A percentile compares a stretch with the other conserved stretches of the same genome.
phyloP scores from a whole-genome alignment of 1,284 basidiomycete species.

The Spongispora temasekensis region DNA sequence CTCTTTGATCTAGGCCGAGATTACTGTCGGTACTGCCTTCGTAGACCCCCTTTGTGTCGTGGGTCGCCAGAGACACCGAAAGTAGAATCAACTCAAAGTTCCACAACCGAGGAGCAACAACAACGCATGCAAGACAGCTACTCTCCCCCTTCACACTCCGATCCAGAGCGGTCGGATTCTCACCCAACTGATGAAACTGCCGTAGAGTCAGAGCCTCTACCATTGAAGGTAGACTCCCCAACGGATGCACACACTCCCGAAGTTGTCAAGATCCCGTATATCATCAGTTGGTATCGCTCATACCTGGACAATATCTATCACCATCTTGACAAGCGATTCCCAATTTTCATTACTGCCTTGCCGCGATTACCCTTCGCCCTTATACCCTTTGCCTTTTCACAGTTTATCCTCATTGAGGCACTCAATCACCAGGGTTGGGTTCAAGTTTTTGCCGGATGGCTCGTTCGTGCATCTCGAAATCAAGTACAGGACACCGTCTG shows the following conservation, averaged over 20 bases:
- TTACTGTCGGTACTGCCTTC: conserved; percentile 45
- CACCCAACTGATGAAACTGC: conserved; percentile 9
- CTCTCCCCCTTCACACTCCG: background rate
- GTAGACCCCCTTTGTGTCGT: conserved; percentile 21
- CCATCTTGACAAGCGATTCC: conserved; percentile 52
- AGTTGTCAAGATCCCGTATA: background rate
- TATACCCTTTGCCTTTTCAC: conserved; percentile 91
- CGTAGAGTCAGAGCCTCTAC: background rate
- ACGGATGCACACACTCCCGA: background rate
- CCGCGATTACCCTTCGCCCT: conserved; percentile 79
- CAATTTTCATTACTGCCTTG: conserved; percentile 71
- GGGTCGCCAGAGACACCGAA: conserved; percentile 5
- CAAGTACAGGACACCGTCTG: conserved; percentile 54
- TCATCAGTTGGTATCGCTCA: conserved; percentile 19
- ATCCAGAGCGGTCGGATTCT: background rate
- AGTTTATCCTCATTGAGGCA: conserved; percentile 93
- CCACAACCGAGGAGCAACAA: background rate
- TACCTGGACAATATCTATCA: conserved; percentile 23
- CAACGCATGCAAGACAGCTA: background rate
- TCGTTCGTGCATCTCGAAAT: conserved; percentile 47
- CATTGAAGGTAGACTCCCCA: conserved; percentile 3
- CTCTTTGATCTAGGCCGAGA: conserved; percentile 66
- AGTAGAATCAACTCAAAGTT: background rate
- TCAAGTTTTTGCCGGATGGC: conserved; percentile 78
- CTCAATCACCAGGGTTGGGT: conserved; percentile 91